phyloP scores from a whole-genome alignment of 1,284 basidiomycete genomes.

The Cystobasidiaceae sp. region DNA sequence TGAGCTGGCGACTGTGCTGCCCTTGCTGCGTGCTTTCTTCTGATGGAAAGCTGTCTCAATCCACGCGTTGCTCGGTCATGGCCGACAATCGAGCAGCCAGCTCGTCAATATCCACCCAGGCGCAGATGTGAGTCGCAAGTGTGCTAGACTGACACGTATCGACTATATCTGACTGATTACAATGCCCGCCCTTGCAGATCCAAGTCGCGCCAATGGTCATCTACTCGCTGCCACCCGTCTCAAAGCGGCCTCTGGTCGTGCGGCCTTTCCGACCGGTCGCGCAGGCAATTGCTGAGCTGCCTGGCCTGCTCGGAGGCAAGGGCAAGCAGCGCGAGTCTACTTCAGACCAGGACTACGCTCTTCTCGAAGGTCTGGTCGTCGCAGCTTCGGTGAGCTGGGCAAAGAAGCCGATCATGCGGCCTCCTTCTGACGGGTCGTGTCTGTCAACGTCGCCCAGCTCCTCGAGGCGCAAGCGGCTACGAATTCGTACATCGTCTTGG shows the following conservation, averaged over 20 bases:
- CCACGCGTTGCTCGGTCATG: not conserved
- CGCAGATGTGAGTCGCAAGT: constrained; percentile 8
- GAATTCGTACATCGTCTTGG: constrained; percentile 17
- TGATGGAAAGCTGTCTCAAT: too few species aligned
- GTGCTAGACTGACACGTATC: not conserved
- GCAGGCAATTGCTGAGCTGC: not conserved
- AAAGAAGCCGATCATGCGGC: not conserved
- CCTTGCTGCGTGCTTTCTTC: not conserved
- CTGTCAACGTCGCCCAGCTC: not conserved
- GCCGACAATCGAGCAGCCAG: constrained; percentile 15
- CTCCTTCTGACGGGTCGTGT: not conserved
- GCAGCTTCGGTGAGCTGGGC: constrained; percentile 9
- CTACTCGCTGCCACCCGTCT: constrained; percentile 27
- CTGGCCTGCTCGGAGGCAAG: constrained; percentile 6
- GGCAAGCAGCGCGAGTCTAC: constrained; percentile 29
- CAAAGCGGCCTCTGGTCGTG: constrained; percentile 17
- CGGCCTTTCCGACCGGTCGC: constrained; percentile 14
- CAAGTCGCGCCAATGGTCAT: constrained; percentile 22
- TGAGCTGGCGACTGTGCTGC: not conserved
- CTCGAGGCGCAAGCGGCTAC: constrained; percentile 2
- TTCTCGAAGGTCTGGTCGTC: constrained; percentile 26
- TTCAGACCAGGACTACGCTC: constrained; percentile 19
- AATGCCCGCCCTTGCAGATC: not conserved
- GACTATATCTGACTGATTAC: not conserved
- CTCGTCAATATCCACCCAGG: constrained; percentile 19